These are phyloP conservation scores for Umbelopsis sp. DNA, from an alignment of 192 early-diverging fungal genomes.

Conservation along the genomic window DNA sequence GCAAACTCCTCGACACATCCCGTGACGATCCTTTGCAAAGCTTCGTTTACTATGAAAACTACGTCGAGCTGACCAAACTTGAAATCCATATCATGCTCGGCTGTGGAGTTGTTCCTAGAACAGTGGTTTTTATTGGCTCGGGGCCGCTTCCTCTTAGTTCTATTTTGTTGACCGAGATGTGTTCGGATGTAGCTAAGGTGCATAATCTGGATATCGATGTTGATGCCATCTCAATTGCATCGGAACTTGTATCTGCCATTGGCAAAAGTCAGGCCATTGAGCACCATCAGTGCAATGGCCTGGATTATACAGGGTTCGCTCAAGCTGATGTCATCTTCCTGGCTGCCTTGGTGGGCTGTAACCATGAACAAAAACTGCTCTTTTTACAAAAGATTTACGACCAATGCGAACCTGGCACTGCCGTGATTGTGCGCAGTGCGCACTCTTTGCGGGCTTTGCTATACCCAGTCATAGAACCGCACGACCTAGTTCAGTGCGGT, in stretches of 20 bases:
- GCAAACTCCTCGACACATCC: background rate
- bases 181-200: background rate
- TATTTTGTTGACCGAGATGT: slow-evolving; percentile 17
- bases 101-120: slow-evolving; percentile 1
- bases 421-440: slow-evolving; percentile 32
- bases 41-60: slow-evolving; percentile 36
- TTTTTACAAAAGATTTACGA: slow-evolving; percentile 19
- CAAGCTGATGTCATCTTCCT: slow-evolving; percentile 29
- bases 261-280: background rate
- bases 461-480: slow-evolving; percentile 27
- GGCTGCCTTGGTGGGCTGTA: slow-evolving; percentile 29
- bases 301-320: slow-evolving; percentile 4
- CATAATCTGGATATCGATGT: slow-evolving; percentile 27
- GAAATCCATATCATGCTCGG: slow-evolving; percentile 27
- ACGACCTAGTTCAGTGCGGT: slow-evolving; percentile 19
- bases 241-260: background rate
- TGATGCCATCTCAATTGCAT: slow-evolving; percentile 14
- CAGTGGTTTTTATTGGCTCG: slow-evolving; percentile 31
- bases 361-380: slow-evolving; percentile 11
- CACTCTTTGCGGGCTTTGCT: slow-evolving; percentile 33
- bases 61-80: slow-evolving; percentile 24
- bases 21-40: background rate
- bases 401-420: slow-evolving; percentile 26
- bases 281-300: slow-evolving; percentile 3
- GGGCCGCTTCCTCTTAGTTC: slow-evolving; percentile 35